Evolutionary conservation across 805 yeast genomes (phyloP).

Genomic region (Lipomyces lipofer): DNA sequence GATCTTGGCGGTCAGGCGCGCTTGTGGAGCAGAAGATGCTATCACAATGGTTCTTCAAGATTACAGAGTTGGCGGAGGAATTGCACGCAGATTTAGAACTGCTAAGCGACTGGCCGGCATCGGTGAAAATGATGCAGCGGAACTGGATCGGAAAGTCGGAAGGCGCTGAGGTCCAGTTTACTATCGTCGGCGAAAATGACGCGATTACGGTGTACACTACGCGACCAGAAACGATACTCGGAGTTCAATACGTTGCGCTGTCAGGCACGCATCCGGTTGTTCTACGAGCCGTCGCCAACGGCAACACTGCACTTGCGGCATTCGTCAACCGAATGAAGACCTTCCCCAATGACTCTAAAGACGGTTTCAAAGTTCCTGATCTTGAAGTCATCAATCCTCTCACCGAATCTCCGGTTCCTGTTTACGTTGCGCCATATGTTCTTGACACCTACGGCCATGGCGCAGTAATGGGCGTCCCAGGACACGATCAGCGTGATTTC

Average conservation of each 20-base stretch:
- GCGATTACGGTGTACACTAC: slow-evolving; percentile 71
- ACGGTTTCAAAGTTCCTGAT: slow-evolving; percentile 56
- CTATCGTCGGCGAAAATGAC: slow-evolving; percentile 17
- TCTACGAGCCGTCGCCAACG: slow-evolving; percentile 38
- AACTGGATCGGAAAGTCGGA: slow-evolving; percentile 91
- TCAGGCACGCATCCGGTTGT: slow-evolving; percentile 70
- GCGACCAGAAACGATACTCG: slow-evolving; percentile 81
- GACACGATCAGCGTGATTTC: slow-evolving; percentile 81
- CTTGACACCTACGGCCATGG: slow-evolving; percentile 81
- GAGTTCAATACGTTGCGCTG: slow-evolving; percentile 80
- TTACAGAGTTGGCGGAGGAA: slow-evolving; percentile 74
- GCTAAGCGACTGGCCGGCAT: slow-evolving; percentile 79
- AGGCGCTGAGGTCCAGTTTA: slow-evolving; percentile 71
- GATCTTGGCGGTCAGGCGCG: slow-evolving; percentile 98
- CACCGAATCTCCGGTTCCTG: slow-evolving; percentile 53
- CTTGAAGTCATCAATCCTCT: slow-evolving; percentile 61
- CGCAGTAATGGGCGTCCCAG: slow-evolving; percentile 98
- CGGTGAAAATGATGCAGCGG: slow-evolving; percentile 85
- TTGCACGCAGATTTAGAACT: slow-evolving; percentile 62
- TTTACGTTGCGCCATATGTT: slow-evolving; percentile 90
- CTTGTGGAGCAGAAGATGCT: slow-evolving; percentile 76
- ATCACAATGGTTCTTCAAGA: slow-evolving; percentile 92
- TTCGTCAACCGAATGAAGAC: slow-evolving; percentile 48
- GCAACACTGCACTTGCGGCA: slow-evolving; percentile 45
- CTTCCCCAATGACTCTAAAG: slow-evolving; percentile 50